Evolutionary conservation across 768 basidiomycete genomes (phyloP).

Genomic region (Royoungia palumana): DNA sequence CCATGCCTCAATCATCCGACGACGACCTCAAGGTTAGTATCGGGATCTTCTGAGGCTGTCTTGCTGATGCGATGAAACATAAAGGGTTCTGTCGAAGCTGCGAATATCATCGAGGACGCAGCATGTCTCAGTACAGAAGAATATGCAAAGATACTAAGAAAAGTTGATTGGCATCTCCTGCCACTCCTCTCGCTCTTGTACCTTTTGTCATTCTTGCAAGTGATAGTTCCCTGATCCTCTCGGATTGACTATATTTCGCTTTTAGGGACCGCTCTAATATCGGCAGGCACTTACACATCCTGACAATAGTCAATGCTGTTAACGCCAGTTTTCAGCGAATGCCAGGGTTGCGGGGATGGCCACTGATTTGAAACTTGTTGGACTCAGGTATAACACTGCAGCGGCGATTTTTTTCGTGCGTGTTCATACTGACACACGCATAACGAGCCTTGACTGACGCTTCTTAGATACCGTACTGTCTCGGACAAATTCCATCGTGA

Average conservation of each 20-base stretch:
- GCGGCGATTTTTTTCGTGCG: slow-evolving; percentile 34
- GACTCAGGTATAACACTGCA: slow-evolving; percentile 31
- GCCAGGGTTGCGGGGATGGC: slow-evolving; percentile 42
- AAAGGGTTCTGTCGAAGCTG: not conserved
- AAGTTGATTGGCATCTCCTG: slow-evolving; percentile 19
- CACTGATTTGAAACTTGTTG: slow-evolving; percentile 27
- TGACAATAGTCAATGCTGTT: not conserved
- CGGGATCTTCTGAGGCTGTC: no score
- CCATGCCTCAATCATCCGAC: no score
- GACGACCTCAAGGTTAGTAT: no score
- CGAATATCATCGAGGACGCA: not conserved
- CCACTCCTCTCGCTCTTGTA: slow-evolving; percentile 18
- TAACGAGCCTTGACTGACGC: not conserved
- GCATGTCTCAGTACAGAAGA: not conserved
- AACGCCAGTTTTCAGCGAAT: slow-evolving; percentile 25
- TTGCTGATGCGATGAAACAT: not conserved
- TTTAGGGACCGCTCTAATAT: slow-evolving; percentile 40
- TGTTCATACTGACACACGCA: not conserved
- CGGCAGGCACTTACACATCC: slow-evolving; percentile 21
- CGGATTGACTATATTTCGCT: not conserved
- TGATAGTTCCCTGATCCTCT: not conserved
- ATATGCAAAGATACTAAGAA: slow-evolving; percentile 9
- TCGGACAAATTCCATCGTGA: slow-evolving; percentile 32
- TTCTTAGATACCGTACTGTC: slow-evolving; percentile 29
- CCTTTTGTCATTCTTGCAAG: slow-evolving; percentile 19